Evolutionary conservation across 768 basidiomycete species (phyloP).

Genomic region (Mrakia frigida): DNA sequence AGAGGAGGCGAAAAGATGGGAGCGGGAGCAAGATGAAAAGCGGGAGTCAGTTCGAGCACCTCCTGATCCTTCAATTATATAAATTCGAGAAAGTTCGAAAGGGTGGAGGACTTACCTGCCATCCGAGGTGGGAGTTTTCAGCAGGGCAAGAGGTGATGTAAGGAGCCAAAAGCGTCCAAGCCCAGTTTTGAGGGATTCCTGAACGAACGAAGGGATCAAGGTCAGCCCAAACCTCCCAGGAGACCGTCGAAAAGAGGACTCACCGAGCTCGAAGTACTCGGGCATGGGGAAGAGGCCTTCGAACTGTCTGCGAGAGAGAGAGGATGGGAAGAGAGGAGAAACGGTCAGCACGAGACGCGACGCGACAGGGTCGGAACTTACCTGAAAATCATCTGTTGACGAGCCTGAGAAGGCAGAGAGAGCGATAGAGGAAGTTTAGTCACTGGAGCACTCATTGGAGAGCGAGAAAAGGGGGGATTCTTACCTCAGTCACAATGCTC

Average conservation of each 20-base stretch:
- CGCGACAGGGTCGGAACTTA: too few species aligned
- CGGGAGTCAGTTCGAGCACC: too few species aligned
- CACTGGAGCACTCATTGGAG: too few species aligned
- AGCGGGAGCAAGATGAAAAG: too few species aligned
- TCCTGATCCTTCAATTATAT: too few species aligned
- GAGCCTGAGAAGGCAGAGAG: conserved; percentile 38
- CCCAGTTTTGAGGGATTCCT: conserved; percentile 59
- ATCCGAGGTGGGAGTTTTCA: conserved; percentile 53
- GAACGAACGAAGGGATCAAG: conserved; percentile 49
- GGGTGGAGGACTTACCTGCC: too few species aligned
- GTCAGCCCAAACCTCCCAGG: background rate
- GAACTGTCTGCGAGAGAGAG: too few species aligned
- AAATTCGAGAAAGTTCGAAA: too few species aligned
- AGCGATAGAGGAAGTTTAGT: background rate
- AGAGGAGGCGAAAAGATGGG: too few species aligned
- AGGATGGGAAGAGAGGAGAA: too few species aligned
- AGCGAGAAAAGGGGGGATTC: too few species aligned
- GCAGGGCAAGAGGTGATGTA: conserved; percentile 55
- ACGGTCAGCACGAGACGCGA: too few species aligned
- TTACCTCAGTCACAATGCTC: conserved; percentile 55
- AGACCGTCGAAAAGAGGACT: background rate
- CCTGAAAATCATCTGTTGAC: conserved; percentile 63
- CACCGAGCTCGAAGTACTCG: conserved; percentile 37
- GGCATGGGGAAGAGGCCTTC: conserved; percentile 61
- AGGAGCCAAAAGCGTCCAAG: conserved; percentile 58